These are phyloP conservation scores for Psidium friedrichsthalianum DNA, from an alignment of 345 rosid species.

Conservation along the genomic window DNA sequence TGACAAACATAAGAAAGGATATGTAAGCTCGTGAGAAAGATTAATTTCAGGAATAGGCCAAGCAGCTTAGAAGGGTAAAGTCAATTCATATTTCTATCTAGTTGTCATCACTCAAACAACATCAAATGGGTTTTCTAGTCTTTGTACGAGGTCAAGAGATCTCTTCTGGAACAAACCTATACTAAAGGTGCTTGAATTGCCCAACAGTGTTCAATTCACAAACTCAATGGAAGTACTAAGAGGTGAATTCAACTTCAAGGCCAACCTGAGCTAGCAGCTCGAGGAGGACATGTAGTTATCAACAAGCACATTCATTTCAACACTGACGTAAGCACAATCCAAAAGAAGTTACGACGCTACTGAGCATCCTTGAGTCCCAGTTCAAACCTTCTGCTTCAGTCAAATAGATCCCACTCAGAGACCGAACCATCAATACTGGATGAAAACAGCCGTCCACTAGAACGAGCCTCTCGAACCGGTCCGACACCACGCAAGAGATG, in stretches of 20 bases:
- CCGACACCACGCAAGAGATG: constrained; percentile 77
- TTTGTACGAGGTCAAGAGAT: not conserved
- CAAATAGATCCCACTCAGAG: constrained; percentile 81
- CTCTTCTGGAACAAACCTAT: not conserved
- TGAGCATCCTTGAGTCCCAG: not conserved
- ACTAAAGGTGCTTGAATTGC: not conserved
- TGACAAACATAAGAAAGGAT: not conserved
- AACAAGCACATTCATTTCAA: not conserved
- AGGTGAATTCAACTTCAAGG: not conserved
- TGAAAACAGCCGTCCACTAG: constrained; percentile 72
- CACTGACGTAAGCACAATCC: not conserved
- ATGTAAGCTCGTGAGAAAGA: not conserved
- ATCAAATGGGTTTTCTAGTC: not conserved
- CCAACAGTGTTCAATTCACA: not conserved
- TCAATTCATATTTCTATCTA: not conserved
- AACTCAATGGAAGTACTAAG: not conserved
- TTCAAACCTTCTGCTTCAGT: constrained; percentile 72
- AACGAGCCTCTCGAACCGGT: constrained; percentile 36
- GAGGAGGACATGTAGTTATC: not conserved
- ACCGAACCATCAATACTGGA: constrained; percentile 79
- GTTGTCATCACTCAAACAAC: not conserved
- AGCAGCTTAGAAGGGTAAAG: not conserved
- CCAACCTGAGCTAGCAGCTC: not conserved
- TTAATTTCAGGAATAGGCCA: not conserved
- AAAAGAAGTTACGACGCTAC: not conserved